Conservation (phyloP, 2,329 filamentous ascomycete genomes). For the Camillea tinctor region DNA sequence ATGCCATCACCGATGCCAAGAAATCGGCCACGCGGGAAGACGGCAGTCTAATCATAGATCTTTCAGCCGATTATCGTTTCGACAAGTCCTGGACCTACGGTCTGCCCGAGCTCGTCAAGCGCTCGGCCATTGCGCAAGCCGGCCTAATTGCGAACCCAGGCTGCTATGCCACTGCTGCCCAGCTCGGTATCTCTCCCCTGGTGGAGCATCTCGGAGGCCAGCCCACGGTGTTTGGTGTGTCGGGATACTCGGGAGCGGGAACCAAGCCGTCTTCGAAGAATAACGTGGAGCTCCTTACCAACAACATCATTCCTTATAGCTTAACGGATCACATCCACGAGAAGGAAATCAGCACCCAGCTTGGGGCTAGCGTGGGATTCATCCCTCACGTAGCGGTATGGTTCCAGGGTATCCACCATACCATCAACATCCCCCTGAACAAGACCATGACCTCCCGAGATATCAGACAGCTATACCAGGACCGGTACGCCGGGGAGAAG, state of each 20-base stretch:
- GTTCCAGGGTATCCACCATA: conserved; percentile 95
- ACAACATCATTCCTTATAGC: conserved; percentile 90
- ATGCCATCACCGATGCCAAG: conserved; percentile 51
- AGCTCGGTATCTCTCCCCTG: conserved; percentile 83
- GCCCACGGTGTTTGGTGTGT: conserved; percentile 86
- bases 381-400: conserved; percentile 93
- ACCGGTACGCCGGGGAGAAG: conserved; percentile 92
- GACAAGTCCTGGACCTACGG: conserved; percentile 84
- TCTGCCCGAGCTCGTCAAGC: conserved; percentile 79
- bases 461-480: conserved; percentile 92
- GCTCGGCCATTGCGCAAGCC: conserved; percentile 72
- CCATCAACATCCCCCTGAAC: conserved; percentile 84
- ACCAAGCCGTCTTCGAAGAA: conserved; percentile 95
- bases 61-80: conserved; percentile 97
- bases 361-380: conserved; percentile 75
- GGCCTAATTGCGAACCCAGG: conserved; percentile 89
- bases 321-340: conserved; percentile 95
- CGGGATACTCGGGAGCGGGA: conserved; percentile 91
- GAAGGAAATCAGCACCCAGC: conserved; percentile 78
- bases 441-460: conserved; percentile 87
- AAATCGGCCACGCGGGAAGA: conserved; percentile 33
- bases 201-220: conserved; percentile 72
- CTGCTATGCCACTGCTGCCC: conserved; percentile 91
- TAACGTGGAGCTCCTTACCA: conserved; percentile 74
- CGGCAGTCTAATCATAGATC: conserved; percentile 80